These are phyloP conservation scores for Fusarium equiseti DNA, from an alignment of 2,329 filamentous ascomycete species.

Conservation along the genomic window DNA sequence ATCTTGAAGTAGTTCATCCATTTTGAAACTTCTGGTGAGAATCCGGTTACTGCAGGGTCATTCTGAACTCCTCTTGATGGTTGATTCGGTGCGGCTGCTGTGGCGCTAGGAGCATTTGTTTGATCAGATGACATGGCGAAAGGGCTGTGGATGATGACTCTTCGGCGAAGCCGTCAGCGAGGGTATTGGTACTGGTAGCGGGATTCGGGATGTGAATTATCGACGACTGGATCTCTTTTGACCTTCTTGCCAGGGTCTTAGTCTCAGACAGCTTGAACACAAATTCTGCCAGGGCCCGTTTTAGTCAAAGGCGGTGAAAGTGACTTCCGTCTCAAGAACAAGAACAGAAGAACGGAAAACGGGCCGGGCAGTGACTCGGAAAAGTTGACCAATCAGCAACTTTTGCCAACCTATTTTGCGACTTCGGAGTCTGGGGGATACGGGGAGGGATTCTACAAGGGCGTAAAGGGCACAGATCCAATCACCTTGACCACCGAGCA, in stretches of 20 bases:
- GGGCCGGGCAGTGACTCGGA: not conserved
- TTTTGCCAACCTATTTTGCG: slow-evolving; percentile 7
- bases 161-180: slow-evolving; percentile 1
- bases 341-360: not conserved
- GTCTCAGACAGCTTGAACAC: slow-evolving; percentile 9
- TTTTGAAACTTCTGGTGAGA: slow-evolving; percentile 70
- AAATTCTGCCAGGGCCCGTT: slow-evolving; percentile 33
- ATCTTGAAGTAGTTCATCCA: slow-evolving; percentile 92
- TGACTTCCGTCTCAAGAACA: not conserved
- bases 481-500: slow-evolving; percentile 38
- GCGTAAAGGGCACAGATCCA: slow-evolving; percentile 35
- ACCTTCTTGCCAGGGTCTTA: slow-evolving; percentile 30
- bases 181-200: slow-evolving; percentile 2
- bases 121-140: slow-evolving; percentile 40
- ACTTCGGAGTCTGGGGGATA: slow-evolving; percentile 37
- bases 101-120: slow-evolving; percentile 24
- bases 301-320: slow-evolving; percentile 39
- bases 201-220: slow-evolving; percentile 16
- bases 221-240: slow-evolving; percentile 18
- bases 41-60: slow-evolving; percentile 71
- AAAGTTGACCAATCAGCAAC: slow-evolving; percentile 1
- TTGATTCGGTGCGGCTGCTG: slow-evolving; percentile 33
- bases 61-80: slow-evolving; percentile 61
- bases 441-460: slow-evolving; percentile 17
- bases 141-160: not conserved